These are phyloP conservation scores for Bothriochloa decipiens DNA, from an alignment of 176 grass and related monocot species.

Conservation along the genomic window DNA sequence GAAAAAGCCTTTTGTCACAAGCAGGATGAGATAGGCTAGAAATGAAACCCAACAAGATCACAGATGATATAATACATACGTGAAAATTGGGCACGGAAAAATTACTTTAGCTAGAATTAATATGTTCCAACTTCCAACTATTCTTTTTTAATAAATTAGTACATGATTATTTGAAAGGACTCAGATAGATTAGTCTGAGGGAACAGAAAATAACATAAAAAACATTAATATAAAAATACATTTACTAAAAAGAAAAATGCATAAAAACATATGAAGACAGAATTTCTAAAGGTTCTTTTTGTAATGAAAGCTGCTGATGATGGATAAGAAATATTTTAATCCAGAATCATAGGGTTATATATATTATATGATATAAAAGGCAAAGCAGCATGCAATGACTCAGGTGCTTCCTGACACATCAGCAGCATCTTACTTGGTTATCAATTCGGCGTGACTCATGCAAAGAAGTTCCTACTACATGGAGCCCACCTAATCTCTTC, in stretches of 20 bases:
- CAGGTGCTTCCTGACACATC: constrained; percentile 10
- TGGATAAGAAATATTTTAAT: constrained; percentile 18
- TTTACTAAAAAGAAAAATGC: constrained; percentile 21
- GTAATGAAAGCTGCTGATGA: constrained; percentile 4
- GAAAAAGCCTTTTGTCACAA: not conserved
- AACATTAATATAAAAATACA: not conserved
- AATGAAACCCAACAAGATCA: not conserved
- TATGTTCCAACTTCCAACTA: constrained; percentile 6
- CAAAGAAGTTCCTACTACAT: constrained; percentile 95
- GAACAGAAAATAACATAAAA: constrained; percentile 10
- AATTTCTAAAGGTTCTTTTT: constrained; percentile 4
- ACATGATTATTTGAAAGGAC: not conserved
- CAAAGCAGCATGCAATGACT: constrained; percentile 2
- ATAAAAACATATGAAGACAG: not conserved
- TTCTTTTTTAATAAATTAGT: constrained; percentile 7
- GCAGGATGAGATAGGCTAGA: not conserved
- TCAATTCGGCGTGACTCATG: constrained; percentile 96
- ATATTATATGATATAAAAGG: constrained; percentile 17
- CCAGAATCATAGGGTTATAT: not conserved
- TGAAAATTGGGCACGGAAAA: not conserved
- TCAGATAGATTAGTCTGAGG: not conserved
- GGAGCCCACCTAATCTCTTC: constrained; percentile 92
- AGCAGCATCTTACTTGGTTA: constrained; percentile 81
- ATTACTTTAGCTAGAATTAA: constrained; percentile 11
- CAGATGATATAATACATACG: not conserved